These are phyloP conservation scores for Endocarpon pusillum DNA, from an alignment of 495 filamentous ascomycete species.

Conservation along the genomic window DNA sequence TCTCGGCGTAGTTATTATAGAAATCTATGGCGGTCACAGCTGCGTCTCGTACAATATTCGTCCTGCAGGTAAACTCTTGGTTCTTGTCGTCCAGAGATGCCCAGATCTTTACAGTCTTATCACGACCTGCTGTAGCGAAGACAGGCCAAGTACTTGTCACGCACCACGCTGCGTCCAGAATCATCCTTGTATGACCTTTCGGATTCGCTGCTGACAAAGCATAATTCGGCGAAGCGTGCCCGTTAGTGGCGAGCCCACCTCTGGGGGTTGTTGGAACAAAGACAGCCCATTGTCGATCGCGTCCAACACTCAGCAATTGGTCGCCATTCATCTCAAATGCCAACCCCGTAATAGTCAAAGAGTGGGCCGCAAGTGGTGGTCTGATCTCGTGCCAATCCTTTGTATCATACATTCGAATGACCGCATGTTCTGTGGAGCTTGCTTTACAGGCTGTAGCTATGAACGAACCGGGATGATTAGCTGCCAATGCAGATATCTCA, in stretches of 20 bases:
- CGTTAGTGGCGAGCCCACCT: not conserved
- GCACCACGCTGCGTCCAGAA: slow-evolving; percentile 74
- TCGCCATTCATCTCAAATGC: slow-evolving; percentile 59
- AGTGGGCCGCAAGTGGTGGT: slow-evolving; percentile 63
- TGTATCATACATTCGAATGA: slow-evolving; percentile 81
- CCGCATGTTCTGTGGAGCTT: slow-evolving; percentile 80
- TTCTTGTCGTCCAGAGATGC: slow-evolving; percentile 13
- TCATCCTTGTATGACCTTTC: slow-evolving; percentile 83
- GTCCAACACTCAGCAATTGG: slow-evolving; percentile 69
- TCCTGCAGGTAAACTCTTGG: slow-evolving; percentile 27
- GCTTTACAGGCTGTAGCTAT: slow-evolving; percentile 92
- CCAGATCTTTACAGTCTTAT: slow-evolving; percentile 79
- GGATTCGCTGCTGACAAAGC: slow-evolving; percentile 42
- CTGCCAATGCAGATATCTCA: slow-evolving; percentile 84
- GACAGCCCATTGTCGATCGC: slow-evolving; percentile 80
- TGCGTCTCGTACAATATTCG: slow-evolving; percentile 35
- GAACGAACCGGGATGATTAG: slow-evolving; percentile 50
- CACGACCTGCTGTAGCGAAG: slow-evolving; percentile 79
- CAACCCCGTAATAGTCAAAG: slow-evolving; percentile 66
- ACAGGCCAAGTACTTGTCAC: slow-evolving; percentile 14
- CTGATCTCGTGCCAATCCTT: slow-evolving; percentile 72
- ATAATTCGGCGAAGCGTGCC: too few species aligned
- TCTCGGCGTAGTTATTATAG: slow-evolving; percentile 19
- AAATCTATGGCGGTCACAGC: slow-evolving; percentile 71
- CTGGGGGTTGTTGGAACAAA: slow-evolving; percentile 34